Conservation (phyloP, 1,139 yeast genomes). For the Debaryomyces psychrophilus region DNA sequence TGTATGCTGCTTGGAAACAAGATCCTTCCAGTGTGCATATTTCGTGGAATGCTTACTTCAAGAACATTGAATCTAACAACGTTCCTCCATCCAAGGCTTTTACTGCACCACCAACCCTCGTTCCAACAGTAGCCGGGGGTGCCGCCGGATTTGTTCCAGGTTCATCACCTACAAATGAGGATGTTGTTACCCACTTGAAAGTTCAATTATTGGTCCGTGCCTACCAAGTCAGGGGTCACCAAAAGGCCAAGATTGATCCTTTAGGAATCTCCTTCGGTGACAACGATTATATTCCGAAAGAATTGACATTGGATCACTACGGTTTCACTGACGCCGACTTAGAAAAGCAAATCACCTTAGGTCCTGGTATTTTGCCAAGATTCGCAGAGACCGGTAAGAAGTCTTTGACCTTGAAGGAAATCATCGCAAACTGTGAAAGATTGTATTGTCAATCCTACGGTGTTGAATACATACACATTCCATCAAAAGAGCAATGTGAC, state of each 20-base stretch:
- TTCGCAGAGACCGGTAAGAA: constrained; percentile 73
- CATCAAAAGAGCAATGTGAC: constrained; percentile 93
- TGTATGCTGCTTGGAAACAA: constrained; percentile 92
- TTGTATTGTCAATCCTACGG: constrained; percentile 90
- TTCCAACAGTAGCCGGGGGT: constrained; percentile 76
- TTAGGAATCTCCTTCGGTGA: constrained; percentile 86
- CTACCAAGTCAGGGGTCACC: constrained; percentile 97
- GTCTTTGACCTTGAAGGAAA: constrained; percentile 72
- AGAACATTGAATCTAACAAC: constrained; percentile 73
- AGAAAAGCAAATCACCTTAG: constrained; percentile 81
- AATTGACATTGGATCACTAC: constrained; percentile 87
- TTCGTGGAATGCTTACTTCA: constrained; percentile 96
- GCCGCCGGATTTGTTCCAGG: constrained; percentile 63
- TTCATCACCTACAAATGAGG: constrained; percentile 49
- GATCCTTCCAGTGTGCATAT: constrained; percentile 92
- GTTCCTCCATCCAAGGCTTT: constrained; percentile 79
- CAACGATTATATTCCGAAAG: constrained; percentile 67
- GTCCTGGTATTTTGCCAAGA: constrained; percentile 97
- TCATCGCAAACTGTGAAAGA: constrained; percentile 75
- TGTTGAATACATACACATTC: constrained; percentile 94
- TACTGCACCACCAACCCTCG: constrained; percentile 86
- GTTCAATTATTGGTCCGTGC: constrained; percentile 97
- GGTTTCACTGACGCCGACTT: constrained; percentile 88
- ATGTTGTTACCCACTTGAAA: constrained; percentile 86
- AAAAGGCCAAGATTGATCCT: constrained; percentile 94